phyloP scores from a whole-genome alignment of 129 eudicot species.

The Ambrosia artemisiifolia region DNA sequence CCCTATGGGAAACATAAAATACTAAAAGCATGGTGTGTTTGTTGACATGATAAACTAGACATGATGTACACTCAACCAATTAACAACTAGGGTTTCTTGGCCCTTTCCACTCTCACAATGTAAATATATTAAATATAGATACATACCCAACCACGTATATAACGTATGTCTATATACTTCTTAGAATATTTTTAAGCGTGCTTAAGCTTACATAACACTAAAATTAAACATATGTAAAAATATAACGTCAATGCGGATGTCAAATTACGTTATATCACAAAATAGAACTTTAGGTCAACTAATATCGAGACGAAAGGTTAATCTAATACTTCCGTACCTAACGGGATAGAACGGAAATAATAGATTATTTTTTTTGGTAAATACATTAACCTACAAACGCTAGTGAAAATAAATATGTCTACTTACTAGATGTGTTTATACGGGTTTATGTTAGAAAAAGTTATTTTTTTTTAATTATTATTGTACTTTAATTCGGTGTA shows the following conservation, averaged over 20 bases:
- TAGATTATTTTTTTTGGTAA: background rate
- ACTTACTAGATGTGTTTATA: too few relatives aligned
- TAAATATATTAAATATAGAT: background rate
- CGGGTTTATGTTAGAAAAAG: too few relatives aligned
- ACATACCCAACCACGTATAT: background rate
- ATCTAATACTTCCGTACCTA: slow-evolving; percentile 2
- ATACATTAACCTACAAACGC: background rate
- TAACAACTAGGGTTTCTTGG: slow-evolving; percentile 10
- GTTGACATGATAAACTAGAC: slow-evolving; percentile 15
- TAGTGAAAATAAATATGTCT: too few relatives aligned
- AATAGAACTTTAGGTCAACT: slow-evolving; percentile 17
- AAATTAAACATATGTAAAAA: background rate
- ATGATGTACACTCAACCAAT: slow-evolving; percentile 16
- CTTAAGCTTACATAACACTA: slow-evolving; percentile 20
- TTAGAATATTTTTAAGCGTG: slow-evolving; percentile 23
- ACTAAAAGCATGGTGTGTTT: slow-evolving; percentile 18
- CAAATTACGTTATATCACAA: background rate
- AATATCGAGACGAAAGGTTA: slow-evolving; percentile 5
- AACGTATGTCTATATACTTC: background rate
- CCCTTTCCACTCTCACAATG: background rate
- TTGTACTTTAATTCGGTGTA: too few relatives aligned
- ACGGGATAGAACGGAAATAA: background rate
- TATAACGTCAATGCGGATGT: slow-evolving; percentile 17
- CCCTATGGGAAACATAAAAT: background rate
- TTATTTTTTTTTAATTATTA: too few relatives aligned